Evolutionary conservation across 75 land plant species (phyloP), one percentile per base, ranked within the genome.

Genomic region (Selaginella tamariscina): DNA sequence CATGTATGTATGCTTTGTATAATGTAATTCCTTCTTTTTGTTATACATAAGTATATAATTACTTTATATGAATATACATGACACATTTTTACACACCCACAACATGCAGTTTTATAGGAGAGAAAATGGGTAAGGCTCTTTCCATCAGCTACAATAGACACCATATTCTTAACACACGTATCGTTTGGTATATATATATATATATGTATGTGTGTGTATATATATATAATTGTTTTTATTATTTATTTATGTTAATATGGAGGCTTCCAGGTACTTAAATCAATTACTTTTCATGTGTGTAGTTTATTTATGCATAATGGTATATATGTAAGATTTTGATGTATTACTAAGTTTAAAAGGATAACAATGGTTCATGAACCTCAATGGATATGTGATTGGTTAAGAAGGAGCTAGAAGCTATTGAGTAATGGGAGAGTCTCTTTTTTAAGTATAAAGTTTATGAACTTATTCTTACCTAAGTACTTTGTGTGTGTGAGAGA

Each of bases 61-160:
- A 72, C 56, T 57, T 55, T 80, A 32, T 76, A 76, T 54, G 79
- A 80, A 44, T 80, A 79, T 55, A 79, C 79, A 23, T 79, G 77
- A 69, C 79, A 79, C 55, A 69, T 65, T 31, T 73, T 70, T 26
- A 72, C 73, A 39, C 75, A 77, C 32, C 11, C 77, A 24, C 64
- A 72, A 1, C 22, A 59, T 44, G 65, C 72, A 27, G 79, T 67
- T 1, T 68, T 72, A 64, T 69, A 26, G 70, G 66, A 0, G 31
- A 57, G 1, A 32, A 32, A 1, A 70, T 80, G 29, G 82, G 69
- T 67, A 80, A 56, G 56, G 77, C 77, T 33, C 77, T 80, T 55
- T 72, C 77, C 26, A 80, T 79, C 24, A 79, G 77, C 65, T 72
- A 76, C 75, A 79, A 76, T 65, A 75, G 79, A 5, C 79, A 80